Evolutionary conservation across 495 filamentous ascomycete species (phyloP).

Genomic region (Wilcoxina mikolae): DNA sequence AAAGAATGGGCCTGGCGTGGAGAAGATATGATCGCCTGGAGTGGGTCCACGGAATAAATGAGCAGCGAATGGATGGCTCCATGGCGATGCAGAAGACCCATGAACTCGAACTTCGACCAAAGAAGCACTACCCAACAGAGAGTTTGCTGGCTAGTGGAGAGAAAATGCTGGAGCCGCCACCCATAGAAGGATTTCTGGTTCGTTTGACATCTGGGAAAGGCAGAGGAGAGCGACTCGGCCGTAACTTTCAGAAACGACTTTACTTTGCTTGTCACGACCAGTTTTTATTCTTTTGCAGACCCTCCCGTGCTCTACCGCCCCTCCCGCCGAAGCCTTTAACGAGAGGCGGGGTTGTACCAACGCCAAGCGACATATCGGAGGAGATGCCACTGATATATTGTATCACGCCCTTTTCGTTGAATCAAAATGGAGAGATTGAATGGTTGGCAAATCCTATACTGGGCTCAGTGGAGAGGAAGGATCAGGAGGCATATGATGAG

Average conservation of each 20-base stretch:
- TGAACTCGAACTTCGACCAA: conserved; percentile 58
- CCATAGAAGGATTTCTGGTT: conserved; percentile 58
- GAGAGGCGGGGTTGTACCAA: conserved; percentile 37
- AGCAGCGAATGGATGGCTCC: conserved; percentile 60
- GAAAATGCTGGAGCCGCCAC: conserved; percentile 44
- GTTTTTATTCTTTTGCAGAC: conserved; percentile 50
- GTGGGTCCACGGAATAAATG: conserved; percentile 56
- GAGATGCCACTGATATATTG: conserved; percentile 48
- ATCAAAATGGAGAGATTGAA: conserved; percentile 37
- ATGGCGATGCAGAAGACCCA: conserved; percentile 61
- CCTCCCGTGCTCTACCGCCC: conserved; percentile 49
- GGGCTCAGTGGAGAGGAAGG: conserved; percentile 33
- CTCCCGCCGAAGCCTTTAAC: conserved; percentile 44
- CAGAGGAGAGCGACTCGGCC: conserved; percentile 43
- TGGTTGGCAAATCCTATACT: conserved; percentile 42
- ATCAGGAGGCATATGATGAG: conserved; percentile 50
- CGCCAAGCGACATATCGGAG: conserved; percentile 41
- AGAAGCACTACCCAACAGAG: conserved; percentile 51
- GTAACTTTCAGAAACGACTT: conserved; percentile 53
- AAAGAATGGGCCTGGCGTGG: conserved; percentile 60
- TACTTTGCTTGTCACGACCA: conserved; percentile 60
- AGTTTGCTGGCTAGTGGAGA: conserved; percentile 30
- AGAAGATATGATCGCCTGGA: conserved; percentile 62
- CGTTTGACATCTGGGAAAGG: conserved; percentile 54
- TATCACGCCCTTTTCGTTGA: conserved; percentile 47